Conservation (phyloP, 805 yeast genomes). For the Brettanomyces naardenensis region DNA sequence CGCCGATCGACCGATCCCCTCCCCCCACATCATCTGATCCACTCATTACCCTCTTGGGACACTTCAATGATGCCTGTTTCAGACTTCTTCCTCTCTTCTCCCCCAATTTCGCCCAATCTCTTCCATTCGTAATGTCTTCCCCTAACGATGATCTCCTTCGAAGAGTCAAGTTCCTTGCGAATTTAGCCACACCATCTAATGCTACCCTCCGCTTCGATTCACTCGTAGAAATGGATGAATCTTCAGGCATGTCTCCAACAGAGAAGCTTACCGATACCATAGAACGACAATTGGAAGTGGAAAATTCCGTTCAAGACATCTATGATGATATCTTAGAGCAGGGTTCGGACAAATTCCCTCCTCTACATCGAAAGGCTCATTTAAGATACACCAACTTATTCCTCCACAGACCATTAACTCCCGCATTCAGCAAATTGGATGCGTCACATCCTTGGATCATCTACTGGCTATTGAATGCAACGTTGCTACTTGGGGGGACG, state of each 20-base stretch:
- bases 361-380: conserved; percentile 30
- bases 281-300: conserved; percentile 31
- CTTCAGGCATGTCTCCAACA: conserved; percentile 6
- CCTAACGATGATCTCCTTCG: not conserved
- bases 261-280: conserved; percentile 29
- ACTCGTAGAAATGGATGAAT: conserved; percentile 17
- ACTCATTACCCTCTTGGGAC: conserved; percentile 2
- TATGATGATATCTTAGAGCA: conserved; percentile 24
- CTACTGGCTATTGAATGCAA: conserved; percentile 71
- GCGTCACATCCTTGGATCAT: conserved; percentile 91
- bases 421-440: conserved; percentile 50
- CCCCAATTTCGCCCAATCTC: too few relatives aligned
- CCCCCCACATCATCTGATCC: not conserved
- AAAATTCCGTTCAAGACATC: conserved; percentile 22
- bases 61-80: conserved; percentile 3
- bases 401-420: conserved; percentile 39
- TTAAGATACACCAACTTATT: conserved; percentile 32
- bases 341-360: conserved; percentile 26
- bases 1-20: not conserved
- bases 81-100: too few relatives aligned
- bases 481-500: conserved; percentile 33
- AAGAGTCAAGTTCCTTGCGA: not conserved
- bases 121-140: not conserved
- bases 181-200: not conserved
- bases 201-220: conserved; percentile 16